Conservation (phyloP, 768 basidiomycete species). For the Auricularia sp. region DNA sequence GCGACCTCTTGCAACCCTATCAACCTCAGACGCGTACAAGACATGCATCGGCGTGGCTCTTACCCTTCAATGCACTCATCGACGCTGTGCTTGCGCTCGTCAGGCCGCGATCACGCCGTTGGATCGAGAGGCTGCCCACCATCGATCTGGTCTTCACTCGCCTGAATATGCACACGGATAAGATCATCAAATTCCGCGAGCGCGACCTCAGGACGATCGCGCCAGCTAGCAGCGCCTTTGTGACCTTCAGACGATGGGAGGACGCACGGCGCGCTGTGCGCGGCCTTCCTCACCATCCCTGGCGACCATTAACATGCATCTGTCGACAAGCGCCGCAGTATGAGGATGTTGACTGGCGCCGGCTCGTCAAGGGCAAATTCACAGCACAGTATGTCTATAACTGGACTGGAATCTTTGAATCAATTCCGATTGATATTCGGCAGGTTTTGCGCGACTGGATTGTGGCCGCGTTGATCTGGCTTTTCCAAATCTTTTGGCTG, state of each 20-base stretch:
- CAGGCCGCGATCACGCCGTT: not conserved
- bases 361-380: not conserved
- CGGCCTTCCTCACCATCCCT: not conserved
- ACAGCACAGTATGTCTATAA: not conserved
- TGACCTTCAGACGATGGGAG: not conserved
- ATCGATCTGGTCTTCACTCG: not conserved
- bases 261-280: not conserved
- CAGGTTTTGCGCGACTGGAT: slow-evolving; percentile 1
- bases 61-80: not conserved
- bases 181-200: not conserved
- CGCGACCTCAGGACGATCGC: not conserved
- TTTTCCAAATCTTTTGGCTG: not conserved
- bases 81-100: not conserved
- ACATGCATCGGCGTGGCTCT: not conserved
- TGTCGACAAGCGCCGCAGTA: not conserved
- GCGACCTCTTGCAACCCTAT: not conserved
- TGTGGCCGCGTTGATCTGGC: not conserved
- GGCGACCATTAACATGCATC: not conserved
- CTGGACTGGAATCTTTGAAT: not conserved
- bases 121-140: not conserved
- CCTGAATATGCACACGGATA: not conserved
- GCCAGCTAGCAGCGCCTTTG: not conserved
- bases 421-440: not conserved
- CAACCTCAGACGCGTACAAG: not conserved
- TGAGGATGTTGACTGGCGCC: not conserved